Conservation (phyloP, 768 basidiomycete genomes). For the Termitomyces bulborhizus region DNA sequence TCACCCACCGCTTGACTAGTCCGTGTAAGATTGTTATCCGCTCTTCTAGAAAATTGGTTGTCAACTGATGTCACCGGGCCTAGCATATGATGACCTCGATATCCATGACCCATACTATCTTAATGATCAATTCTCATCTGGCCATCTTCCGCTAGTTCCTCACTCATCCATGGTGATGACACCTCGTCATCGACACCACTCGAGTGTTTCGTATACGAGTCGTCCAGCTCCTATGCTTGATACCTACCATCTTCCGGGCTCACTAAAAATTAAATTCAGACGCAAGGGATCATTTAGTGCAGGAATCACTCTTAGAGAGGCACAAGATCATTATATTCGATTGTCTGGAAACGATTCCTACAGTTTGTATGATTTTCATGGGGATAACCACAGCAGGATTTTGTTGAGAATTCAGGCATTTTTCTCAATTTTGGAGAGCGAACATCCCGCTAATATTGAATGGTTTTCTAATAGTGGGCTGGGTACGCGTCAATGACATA, state of each 20-base stretch:
- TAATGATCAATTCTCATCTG: conserved; percentile 35
- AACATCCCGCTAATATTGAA: neutral
- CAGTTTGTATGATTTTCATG: conserved; percentile 55
- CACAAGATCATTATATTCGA: conserved; percentile 50
- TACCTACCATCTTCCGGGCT: conserved; percentile 41
- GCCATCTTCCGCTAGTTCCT: conserved; percentile 28
- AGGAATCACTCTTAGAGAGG: conserved; percentile 64
- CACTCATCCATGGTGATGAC: conserved; percentile 22
- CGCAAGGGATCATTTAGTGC: conserved; percentile 60
- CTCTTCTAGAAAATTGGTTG: neutral
- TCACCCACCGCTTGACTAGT: conserved; percentile 31
- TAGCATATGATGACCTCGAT: conserved; percentile 53
- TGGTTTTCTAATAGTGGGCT: conserved; percentile 46
- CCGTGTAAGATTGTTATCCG: conserved; percentile 26
- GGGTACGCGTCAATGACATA: conserved; percentile 68
- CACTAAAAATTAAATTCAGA: conserved; percentile 63
- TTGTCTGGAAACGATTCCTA: conserved; percentile 61
- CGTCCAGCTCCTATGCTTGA: conserved; percentile 30
- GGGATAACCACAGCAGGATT: conserved; percentile 55
- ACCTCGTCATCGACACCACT: conserved; percentile 41
- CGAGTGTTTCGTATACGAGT: conserved; percentile 41
- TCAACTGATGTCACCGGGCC: neutral
- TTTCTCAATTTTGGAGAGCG: conserved; percentile 1
- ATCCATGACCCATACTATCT: conserved; percentile 46
- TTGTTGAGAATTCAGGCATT: conserved; percentile 57